These are phyloP conservation scores for Rhodotorula sp. DNA, from an alignment of 1,284 basidiomycete species.

Conservation along the genomic window DNA sequence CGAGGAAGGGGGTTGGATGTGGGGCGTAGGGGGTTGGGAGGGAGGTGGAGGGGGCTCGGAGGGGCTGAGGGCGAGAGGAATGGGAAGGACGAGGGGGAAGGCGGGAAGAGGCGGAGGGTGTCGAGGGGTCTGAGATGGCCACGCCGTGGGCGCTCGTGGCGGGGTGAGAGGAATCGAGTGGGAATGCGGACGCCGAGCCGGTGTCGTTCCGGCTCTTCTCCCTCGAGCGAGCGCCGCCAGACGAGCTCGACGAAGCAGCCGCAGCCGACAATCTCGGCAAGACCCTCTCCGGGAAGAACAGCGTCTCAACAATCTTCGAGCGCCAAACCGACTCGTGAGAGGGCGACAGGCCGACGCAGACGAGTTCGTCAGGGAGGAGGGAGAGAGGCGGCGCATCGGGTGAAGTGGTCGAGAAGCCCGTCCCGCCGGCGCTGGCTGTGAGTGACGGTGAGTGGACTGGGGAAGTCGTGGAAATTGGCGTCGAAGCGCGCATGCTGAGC, in stretches of 20 bases:
- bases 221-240: neutral
- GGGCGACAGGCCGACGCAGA: constrained; percentile 39
- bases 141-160: too few species aligned
- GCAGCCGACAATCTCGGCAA: constrained; percentile 12
- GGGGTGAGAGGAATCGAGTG: neutral
- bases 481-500: constrained; percentile 4
- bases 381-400: constrained; percentile 25
- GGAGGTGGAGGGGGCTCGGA: neutral
- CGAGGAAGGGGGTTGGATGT: constrained; percentile 27
- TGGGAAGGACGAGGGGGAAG: neutral
- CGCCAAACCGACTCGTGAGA: constrained; percentile 29
- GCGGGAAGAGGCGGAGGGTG: neutral
- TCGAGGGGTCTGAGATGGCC: neutral
- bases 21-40: constrained; percentile 21
- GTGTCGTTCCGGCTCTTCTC: too few species aligned
- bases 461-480: neutral
- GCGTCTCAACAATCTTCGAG: constrained; percentile 28
- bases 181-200: neutral
- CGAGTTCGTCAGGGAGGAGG: constrained; percentile 43
- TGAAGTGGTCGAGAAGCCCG: too few species aligned
- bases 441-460: neutral
- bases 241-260: neutral
- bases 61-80: neutral
- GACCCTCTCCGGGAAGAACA: constrained; percentile 41
- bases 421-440: too few species aligned